Evolutionary conservation across 129 eudicot species (phyloP), one percentile per base, ranked within the genome.

Genomic region (Lactuca sativa): DNA sequence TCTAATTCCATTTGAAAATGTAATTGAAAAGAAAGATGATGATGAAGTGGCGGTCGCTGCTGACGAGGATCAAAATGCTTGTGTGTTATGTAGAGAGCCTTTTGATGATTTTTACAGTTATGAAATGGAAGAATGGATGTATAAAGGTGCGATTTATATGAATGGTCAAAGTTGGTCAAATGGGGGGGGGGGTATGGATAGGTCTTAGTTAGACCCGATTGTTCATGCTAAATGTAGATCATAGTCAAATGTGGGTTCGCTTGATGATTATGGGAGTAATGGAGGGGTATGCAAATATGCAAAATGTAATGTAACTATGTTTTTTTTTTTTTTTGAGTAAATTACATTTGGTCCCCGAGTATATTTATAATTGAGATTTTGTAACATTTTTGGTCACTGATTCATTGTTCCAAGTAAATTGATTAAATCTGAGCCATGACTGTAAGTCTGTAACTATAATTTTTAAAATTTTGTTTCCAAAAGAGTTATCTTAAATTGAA

Each of bases 61-160:
- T 58, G 98, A 89, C 40, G 98, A 93, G 70, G 90, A 87, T 59
- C 98, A 93, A 85, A 87, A 74, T 30, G 77, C 56, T 11, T 93
- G 98, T 82, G 95, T 90, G 5, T 60, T 93, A 9, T 93, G 95
- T 80, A 97, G 98, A 53, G 98, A 93, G 77, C 78, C 92, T 38
- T 93, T 93, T 74, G 98, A 85, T 73, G 90, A 93, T 78, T 93
- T 89, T 66, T 93, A 86, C 49, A 89, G 98, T 62, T 92, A 93
- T 67, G 98, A 93, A 58, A 85, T 79, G 7, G 98, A 93, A 40
- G 96, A 89, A 56, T 93, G 98, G 98, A 93, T 93, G 98, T 93
- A 89, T 72, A 86, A 83, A 67, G 98, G 96, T 9, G 96, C 98
- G 43, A 90, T 87, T 9, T 92, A 89, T 77, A 81, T 92, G 95